Conservation (phyloP, 2,329 filamentous ascomycete genomes). For the Aspergillus sp. region DNA sequence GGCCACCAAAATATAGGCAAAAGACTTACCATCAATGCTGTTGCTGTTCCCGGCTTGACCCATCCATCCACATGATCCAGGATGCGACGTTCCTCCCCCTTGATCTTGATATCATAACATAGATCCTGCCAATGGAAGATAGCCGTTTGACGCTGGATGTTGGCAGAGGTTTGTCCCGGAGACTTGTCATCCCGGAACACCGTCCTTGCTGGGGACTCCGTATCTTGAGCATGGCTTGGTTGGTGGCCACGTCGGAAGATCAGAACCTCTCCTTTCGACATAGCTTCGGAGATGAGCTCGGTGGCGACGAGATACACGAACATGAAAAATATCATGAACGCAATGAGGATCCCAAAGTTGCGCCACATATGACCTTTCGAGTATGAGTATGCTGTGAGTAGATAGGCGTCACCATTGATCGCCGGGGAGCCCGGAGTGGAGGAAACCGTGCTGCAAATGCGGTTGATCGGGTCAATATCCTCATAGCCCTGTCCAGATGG, state of each 20-base stretch:
- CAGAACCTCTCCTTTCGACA: conserved; percentile 73
- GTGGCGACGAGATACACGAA: conserved; percentile 60
- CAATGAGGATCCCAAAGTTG: conserved; percentile 67
- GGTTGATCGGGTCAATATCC: conserved; percentile 31
- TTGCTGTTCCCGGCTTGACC: conserved; percentile 3
- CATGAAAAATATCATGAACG: conserved; percentile 60
- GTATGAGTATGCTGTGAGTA: conserved; percentile 57
- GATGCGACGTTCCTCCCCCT: conserved; percentile 1
- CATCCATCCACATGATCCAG: conserved; percentile 1
- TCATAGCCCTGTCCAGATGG: conserved; percentile 42
- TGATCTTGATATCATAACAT: conserved; percentile 3
- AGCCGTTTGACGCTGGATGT: conserved; percentile 1
- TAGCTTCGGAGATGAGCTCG: conserved; percentile 61
- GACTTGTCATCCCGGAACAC: not conserved
- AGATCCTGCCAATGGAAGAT: conserved; percentile 5
- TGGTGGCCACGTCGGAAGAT: conserved; percentile 69
- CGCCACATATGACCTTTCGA: conserved; percentile 59
- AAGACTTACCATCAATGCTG: conserved; percentile 1
- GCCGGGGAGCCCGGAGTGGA: conserved; percentile 50
- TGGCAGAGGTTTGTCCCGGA: not conserved
- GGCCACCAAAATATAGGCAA: not conserved
- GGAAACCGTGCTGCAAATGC: conserved; percentile 60
- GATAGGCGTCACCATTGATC: conserved; percentile 56
- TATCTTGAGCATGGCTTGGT: conserved; percentile 37
- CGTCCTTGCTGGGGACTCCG: conserved; percentile 15